These are phyloP conservation scores for Fusarium buxicola DNA, from an alignment of 2,329 filamentous ascomycete species.

Conservation along the genomic window DNA sequence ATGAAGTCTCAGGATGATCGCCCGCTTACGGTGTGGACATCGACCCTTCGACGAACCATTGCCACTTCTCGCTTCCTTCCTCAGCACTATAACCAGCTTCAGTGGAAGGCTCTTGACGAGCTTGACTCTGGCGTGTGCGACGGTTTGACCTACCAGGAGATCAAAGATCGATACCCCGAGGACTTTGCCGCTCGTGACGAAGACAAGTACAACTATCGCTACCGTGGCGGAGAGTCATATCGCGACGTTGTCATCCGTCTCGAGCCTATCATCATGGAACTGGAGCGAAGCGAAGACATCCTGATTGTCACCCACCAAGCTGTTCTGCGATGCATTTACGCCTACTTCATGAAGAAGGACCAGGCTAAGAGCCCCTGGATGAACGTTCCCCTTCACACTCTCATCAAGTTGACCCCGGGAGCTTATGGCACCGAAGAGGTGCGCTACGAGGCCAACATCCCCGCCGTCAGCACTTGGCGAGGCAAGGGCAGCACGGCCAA, in stretches of 20 bases:
- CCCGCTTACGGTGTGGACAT: conserved; percentile 72
- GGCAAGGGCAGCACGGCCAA: conserved; percentile 93
- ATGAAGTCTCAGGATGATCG: conserved; percentile 63
- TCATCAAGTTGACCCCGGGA: conserved; percentile 95
- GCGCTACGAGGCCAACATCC: conserved; percentile 89
- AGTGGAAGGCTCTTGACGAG: conserved; percentile 99
- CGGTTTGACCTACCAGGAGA: conserved; percentile 94
- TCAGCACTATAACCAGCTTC: conserved; percentile 87
- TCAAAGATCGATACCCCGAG: conserved; percentile 89
- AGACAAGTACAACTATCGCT: conserved; percentile 99
- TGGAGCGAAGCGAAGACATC: conserved; percentile 95
- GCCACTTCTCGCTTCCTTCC: conserved; percentile 89
- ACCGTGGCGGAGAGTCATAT: conserved; percentile 94
- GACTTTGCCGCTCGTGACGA: conserved; percentile 96
- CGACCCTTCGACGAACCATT: conserved; percentile 82
- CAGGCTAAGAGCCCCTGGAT: conserved; percentile 97
- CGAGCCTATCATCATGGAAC: conserved; percentile 99
- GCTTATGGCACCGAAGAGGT: conserved; percentile 95
- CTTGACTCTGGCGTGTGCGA: conserved; percentile 97
- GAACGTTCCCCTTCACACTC: conserved; percentile 94
- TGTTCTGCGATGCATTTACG: conserved; percentile 95
- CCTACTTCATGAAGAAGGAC: conserved; percentile 98
- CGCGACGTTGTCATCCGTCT: conserved; percentile 97
- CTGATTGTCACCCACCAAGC: conserved; percentile 98
- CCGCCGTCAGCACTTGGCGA: conserved; percentile 95